Percentiles rank a stretch among this genome's conserved stretches.
phyloP scores from a whole-genome alignment of 1,139 yeast species.

The Nadsonia starkeyi-henricii region DNA sequence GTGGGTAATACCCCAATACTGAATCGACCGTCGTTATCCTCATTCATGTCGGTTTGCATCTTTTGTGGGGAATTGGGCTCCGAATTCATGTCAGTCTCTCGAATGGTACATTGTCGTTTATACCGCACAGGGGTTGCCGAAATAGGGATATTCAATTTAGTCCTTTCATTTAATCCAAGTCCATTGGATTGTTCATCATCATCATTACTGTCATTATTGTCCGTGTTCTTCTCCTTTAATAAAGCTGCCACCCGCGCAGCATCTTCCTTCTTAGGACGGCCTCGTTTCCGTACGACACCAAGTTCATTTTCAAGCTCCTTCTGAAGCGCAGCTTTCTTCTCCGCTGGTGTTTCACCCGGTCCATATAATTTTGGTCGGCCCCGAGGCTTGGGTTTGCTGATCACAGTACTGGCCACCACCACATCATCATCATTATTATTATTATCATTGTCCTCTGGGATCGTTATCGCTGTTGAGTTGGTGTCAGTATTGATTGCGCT shows the following conservation, averaged over 20 bases:
- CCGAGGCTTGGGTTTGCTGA: neutral
- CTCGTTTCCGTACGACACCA: neutral
- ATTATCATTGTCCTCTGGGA: too few relatives aligned
- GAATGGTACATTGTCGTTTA: neutral
- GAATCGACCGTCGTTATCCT: neutral
- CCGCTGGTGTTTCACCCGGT: neutral
- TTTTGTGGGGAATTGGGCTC: neutral
- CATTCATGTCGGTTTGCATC: neutral
- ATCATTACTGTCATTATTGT: too few relatives aligned
- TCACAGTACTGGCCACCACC: too few relatives aligned
- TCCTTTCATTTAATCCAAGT: neutral
- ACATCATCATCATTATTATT: too few relatives aligned
- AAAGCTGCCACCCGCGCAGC: neutral
- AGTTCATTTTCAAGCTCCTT: neutral
- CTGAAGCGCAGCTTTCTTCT: neutral
- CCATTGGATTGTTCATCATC: too few relatives aligned
- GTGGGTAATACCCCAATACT: neutral
- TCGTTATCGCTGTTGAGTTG: too few relatives aligned
- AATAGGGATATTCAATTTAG: neutral
- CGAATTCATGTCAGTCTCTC: neutral
- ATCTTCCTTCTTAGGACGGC: neutral
- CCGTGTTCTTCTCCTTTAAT: neutral
- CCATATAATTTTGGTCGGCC: neutral
- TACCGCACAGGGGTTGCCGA: neutral
- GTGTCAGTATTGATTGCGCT: too few relatives aligned